Base-by-base conservation (phyloP, 768 basidiomycete species). In the Vararia minispora region DNA sequence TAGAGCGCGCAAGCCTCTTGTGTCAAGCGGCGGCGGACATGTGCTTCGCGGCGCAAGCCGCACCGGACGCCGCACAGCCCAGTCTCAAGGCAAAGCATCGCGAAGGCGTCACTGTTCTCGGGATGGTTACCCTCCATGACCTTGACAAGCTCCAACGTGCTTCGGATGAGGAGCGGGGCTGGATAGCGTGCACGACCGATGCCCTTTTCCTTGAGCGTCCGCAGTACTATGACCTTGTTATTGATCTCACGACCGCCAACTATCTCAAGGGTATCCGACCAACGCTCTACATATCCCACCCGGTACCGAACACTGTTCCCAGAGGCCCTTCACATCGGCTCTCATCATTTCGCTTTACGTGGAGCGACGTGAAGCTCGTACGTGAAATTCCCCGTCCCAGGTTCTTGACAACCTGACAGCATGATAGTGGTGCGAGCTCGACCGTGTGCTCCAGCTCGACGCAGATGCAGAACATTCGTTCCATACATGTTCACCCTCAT, bases 161-260 rank as follows among this genome's bases (percentile, higher is more conserved):
- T 54, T 66, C 69, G 20, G 58, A 62, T 46, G 66, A 58, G 2
- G 81, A 82, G 5, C 62, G 70, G 5, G 86, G 86, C 14, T 90
- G 85, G 85, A 74, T 89, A 38, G 86, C 86, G 23, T 89, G 86
- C 72, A 55, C 87, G 8, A 87, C 87, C 2, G 87, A 90, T 46
- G 77, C 85, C 7, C 72, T 90, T 13, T 89, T 84, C 59, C 63
- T 88, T 30, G 87, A 90, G 46, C 84, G 79, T 53, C 79, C 86
- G 1, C 61, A 71, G 3, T 75, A 74, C 48, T 90, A 87, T 50
- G 87, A 90, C 53, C 65, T 90, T 11, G 60, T 90, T 35, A 76
- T 90, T 43, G 84, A 90, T 57, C 59, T 89, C 33, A 82, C 81
- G 28, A 77, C 80, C 6, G 70, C 71, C 6, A 73, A 75, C 12